phyloP scores from a whole-genome alignment of 495 filamentous ascomycete genomes.

The Parmelia sp. region DNA sequence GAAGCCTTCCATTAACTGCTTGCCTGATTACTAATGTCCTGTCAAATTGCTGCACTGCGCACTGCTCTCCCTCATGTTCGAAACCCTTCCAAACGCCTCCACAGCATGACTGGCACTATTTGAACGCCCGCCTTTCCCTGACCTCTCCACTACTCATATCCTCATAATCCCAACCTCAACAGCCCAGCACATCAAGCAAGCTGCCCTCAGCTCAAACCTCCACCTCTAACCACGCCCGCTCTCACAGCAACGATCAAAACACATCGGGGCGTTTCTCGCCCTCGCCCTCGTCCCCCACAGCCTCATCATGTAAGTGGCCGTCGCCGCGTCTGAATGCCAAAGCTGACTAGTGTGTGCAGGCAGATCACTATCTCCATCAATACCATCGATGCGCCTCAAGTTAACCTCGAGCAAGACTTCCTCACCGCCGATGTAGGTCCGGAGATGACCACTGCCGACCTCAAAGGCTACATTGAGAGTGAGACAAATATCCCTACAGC shows the following conservation, averaged over 20 bases:
- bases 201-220: background rate
- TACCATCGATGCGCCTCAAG: slow-evolving; percentile 51
- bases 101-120: background rate
- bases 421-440: slow-evolving; percentile 76
- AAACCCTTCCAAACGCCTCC: background rate
- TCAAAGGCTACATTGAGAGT: slow-evolving; percentile 75
- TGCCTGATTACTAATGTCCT: slow-evolving; percentile 1
- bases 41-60: background rate
- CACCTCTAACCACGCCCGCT: background rate
- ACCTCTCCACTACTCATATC: background rate
- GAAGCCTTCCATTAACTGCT: background rate
- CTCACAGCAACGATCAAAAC: background rate
- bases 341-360: slow-evolving; percentile 38
- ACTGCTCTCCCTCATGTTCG: background rate
- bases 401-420: slow-evolving; percentile 63
- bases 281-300: slow-evolving; percentile 11
- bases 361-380: slow-evolving; percentile 83
- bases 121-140: background rate
- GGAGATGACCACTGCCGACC: slow-evolving; percentile 76
- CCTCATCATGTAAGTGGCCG: slow-evolving; percentile 17
- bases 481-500: slow-evolving; percentile 49
- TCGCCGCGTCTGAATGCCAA: background rate
- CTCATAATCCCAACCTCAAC: background rate
- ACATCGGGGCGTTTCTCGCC: slow-evolving; percentile 1
- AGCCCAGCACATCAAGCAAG: background rate